A percentile compares a stretch with the other conserved stretches of the same genome.
Conservation (phyloP, 805 yeast species). For the Lipomyces yamanashiensis region DNA sequence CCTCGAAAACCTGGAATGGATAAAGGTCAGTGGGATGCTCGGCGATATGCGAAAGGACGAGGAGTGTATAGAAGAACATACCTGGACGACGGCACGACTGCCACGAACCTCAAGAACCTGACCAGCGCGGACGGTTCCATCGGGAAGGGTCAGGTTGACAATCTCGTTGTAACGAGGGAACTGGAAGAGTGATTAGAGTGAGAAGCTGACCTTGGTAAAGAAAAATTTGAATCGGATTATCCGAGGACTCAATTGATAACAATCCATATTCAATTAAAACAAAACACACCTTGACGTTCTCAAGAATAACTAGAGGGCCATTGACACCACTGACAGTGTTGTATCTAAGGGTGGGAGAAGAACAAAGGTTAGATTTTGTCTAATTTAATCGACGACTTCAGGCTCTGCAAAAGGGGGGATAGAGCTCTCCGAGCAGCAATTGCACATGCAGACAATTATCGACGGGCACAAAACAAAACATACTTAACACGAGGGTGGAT, state of each 20-base stretch:
- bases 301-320: slow-evolving; percentile 94
- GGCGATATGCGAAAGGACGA: background rate
- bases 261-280: background rate
- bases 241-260: background rate
- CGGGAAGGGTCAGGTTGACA: slow-evolving; percentile 95
- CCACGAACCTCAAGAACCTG: slow-evolving; percentile 98
- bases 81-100: slow-evolving; percentile 92
- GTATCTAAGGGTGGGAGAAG: slow-evolving; percentile 57
- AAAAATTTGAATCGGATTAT: background rate
- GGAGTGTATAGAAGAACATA: slow-evolving; percentile 1
- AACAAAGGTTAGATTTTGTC: background rate
- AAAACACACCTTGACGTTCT: slow-evolving; percentile 62
- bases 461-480: slow-evolving; percentile 8
- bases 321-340: slow-evolving; percentile 98
- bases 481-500: slow-evolving; percentile 40
- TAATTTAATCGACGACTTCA: background rate
- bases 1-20: slow-evolving; percentile 74
- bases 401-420: background rate
- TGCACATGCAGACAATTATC: slow-evolving; percentile 1
- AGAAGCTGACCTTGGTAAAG: background rate
- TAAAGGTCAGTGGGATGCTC: background rate
- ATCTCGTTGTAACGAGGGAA: slow-evolving; percentile 93
- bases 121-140: slow-evolving; percentile 93
- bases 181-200: slow-evolving; percentile 21
- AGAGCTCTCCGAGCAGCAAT: background rate